phyloP scores from a whole-genome alignment of 768 basidiomycete species.

The Calocera viscosa region DNA sequence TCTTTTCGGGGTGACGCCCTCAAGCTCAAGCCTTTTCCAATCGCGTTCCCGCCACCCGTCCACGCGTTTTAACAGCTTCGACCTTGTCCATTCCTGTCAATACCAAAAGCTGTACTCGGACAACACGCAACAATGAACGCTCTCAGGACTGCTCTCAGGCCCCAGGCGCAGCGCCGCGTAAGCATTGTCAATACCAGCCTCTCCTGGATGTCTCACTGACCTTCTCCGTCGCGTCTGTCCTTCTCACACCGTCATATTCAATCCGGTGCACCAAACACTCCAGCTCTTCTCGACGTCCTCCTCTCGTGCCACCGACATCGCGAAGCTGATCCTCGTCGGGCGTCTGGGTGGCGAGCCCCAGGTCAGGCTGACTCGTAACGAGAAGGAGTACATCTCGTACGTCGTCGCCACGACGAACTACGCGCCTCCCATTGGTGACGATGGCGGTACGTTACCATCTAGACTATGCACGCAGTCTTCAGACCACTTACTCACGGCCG shows the following conservation, averaged over 20 bases:
- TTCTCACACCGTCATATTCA: too few relatives aligned
- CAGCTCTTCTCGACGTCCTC: constrained; percentile 40
- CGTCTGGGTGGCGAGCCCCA: constrained; percentile 61
- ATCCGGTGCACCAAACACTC: background rate
- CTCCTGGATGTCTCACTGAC: background rate
- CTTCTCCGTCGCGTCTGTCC: too few relatives aligned
- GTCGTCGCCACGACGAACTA: constrained; percentile 60
- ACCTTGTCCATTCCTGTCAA: background rate
- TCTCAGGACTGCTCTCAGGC: background rate
- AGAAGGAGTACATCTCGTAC: constrained; percentile 75
- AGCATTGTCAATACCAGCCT: background rate
- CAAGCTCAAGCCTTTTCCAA: background rate
- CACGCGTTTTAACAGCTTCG: background rate
- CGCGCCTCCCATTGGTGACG: constrained; percentile 30
- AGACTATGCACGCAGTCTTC: background rate
- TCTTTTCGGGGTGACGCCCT: background rate
- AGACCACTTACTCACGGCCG: background rate
- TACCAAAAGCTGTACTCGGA: background rate
- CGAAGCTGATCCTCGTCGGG: constrained; percentile 69
- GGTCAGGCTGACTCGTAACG: constrained; percentile 49
- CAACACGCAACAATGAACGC: background rate
- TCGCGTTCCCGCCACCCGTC: background rate
- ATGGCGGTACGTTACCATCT: background rate
- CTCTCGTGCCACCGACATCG: constrained; percentile 43
- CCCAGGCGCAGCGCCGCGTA: background rate